phyloP scores from a whole-genome alignment of 257 asterid genomes.

The Cruciata laevipes region DNA sequence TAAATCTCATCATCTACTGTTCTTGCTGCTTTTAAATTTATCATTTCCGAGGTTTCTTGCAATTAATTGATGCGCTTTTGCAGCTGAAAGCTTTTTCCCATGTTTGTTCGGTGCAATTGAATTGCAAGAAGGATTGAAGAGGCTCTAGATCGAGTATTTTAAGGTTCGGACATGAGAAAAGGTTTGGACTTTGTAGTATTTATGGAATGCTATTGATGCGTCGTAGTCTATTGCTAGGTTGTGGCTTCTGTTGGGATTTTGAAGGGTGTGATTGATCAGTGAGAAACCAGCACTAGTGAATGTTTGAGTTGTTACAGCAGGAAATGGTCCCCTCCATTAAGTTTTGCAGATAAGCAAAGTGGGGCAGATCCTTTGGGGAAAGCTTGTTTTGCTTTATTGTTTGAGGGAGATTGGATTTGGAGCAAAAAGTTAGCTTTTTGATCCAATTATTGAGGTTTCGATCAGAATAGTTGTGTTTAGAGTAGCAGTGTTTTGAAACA shows the following conservation, averaged over 20 bases:
- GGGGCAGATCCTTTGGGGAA: slow-evolving; percentile 45
- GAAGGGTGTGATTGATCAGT: slow-evolving; percentile 43
- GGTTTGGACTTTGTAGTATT: slow-evolving; percentile 14
- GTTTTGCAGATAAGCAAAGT: slow-evolving; percentile 60
- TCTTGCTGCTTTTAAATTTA: slow-evolving; percentile 5
- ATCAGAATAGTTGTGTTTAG: slow-evolving; percentile 27
- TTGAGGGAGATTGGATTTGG: slow-evolving; percentile 25
- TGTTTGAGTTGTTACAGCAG: slow-evolving; percentile 25
- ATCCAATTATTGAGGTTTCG: slow-evolving; percentile 49
- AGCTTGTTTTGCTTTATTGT: slow-evolving; percentile 51
- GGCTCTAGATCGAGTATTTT: slow-evolving; percentile 10
- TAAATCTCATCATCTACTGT: slow-evolving; percentile 12
- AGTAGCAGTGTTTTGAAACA: slow-evolving; percentile 37
- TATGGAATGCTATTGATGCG: slow-evolving; percentile 21
- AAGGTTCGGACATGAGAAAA: neutral
- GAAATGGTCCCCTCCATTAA: slow-evolving; percentile 72
- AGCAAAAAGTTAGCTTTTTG: slow-evolving; percentile 42
- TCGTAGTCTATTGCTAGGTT: slow-evolving; percentile 18
- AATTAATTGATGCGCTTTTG: neutral
- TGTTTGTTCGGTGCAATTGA: slow-evolving; percentile 1
- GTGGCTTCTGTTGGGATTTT: slow-evolving; percentile 34
- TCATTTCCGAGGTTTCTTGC: neutral
- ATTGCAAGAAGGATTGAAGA: slow-evolving; percentile 8
- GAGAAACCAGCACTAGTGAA: slow-evolving; percentile 36
- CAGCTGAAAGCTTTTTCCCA: neutral